Evolutionary conservation across 192 early-diverging fungal genomes (phyloP), one percentile per base, ranked within the genome.

Genomic region (Umbelopsis ramanniana): DNA sequence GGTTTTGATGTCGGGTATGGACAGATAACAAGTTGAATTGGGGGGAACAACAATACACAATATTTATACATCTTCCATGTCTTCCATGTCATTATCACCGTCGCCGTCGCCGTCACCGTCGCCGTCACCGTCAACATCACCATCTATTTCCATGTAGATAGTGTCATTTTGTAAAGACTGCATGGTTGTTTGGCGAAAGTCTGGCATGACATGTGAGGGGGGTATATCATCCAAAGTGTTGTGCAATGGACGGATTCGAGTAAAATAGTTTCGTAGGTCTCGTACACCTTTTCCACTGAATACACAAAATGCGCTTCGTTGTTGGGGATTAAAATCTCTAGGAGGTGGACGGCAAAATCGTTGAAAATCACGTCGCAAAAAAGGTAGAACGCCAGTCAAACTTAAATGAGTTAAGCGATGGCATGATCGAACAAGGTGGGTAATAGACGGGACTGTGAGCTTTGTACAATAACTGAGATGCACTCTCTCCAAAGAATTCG

Each of bases 401-500:
- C 82, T 84, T 3, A 89, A 69, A 68, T 89, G 87, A 1, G 79
- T 89, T 23, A 89, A 67, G 6, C 79, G 78, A 22, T 67, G 47
- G 71, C 87, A 89, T 17, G 71, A 74, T 37, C 76, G 82, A 26
- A 89, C 76, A 22, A 89, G 37, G 22, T 82, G 74, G 14, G 73
- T 68, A 29, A 89, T 81, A 17, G 87, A 79, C 3, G 71, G 67
- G 6, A 82, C 78, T 0, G 83, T 79, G 6, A 89, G 82, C 23
- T 85, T 83, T 4, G 76, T 67, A 73, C 87, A 89, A 35, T 89
- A 89, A 12, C 82, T 84, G 21, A 89, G 74, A 70, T 89, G 87
- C 0, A 89, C 85, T 10, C 87, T 75, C 66, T 89, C 87, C 5
- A 89, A 57, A 2, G 84, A 82, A 54, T 79, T 75, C 0, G 79